phyloP scores from a whole-genome alignment of 805 yeast species.

The Candida tallmaniae region DNA sequence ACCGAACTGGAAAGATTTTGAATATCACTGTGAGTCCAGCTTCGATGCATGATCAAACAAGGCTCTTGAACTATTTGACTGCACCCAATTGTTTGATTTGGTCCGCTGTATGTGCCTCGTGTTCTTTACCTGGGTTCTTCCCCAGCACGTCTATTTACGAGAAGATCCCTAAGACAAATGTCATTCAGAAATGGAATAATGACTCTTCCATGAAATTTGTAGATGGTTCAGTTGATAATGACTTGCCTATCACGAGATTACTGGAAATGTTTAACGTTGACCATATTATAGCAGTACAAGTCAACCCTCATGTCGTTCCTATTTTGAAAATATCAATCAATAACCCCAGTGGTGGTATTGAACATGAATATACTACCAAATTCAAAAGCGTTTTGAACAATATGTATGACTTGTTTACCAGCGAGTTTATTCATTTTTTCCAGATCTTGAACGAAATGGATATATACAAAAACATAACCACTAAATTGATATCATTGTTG shows the following conservation, averaged over 20 bases:
- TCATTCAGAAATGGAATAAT: constrained; percentile 76
- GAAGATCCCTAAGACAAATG: constrained; percentile 70
- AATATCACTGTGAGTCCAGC: constrained; percentile 94
- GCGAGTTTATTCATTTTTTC: constrained; percentile 75
- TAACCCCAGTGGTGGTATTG: constrained; percentile 65
- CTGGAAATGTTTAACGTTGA: constrained; percentile 97
- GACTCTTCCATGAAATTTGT: constrained; percentile 71
- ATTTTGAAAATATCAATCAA: constrained; percentile 65
- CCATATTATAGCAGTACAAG: constrained; percentile 96
- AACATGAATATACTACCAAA: constrained; percentile 53
- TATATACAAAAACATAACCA: constrained; percentile 63
- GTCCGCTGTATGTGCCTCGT: constrained; percentile 91
- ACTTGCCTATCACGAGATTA: constrained; percentile 82
- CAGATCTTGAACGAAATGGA: constrained; percentile 75
- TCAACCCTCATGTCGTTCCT: constrained; percentile 94
- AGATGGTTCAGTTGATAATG: constrained; percentile 95
- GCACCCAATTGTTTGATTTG: constrained; percentile 79
- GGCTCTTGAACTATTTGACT: constrained; percentile 72
- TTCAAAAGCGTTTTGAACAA: constrained; percentile 49
- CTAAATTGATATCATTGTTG: constrained; percentile 69
- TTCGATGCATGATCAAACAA: constrained; percentile 85
- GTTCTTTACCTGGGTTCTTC: constrained; percentile 90
- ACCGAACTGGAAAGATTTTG: constrained; percentile 87
- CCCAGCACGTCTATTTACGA: constrained; percentile 83
- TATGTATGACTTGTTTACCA: constrained; percentile 53